Conservation (phyloP, 768 basidiomycete genomes). For the Lactarius sp. region DNA sequence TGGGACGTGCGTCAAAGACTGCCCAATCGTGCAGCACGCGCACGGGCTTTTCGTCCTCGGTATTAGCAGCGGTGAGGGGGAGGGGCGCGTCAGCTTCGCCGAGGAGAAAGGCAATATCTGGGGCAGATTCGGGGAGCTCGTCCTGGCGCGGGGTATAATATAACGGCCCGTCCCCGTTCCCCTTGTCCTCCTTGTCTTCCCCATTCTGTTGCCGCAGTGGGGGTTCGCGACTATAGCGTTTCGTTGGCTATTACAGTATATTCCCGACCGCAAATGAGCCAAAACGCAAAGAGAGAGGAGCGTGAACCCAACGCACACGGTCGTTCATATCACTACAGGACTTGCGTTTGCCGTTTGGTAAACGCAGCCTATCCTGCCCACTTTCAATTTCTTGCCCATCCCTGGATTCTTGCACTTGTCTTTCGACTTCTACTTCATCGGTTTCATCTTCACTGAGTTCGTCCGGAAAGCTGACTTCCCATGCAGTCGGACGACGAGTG, state of each 20-base stretch:
- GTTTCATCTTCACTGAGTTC: constrained; percentile 30
- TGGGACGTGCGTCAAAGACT: constrained; percentile 49
- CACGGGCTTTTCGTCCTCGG: constrained; percentile 42
- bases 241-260: constrained; percentile 9
- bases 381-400: background rate
- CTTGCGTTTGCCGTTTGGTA: constrained; percentile 2
- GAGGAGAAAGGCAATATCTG: constrained; percentile 23
- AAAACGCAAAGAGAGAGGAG: background rate
- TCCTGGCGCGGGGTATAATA: constrained; percentile 15
- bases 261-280: background rate
- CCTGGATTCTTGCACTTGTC: background rate
- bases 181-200: background rate
- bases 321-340: background rate
- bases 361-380: background rate
- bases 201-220: background rate
- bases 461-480: constrained; percentile 49
- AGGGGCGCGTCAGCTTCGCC: constrained; percentile 28
- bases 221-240: constrained; percentile 1
- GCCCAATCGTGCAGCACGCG: constrained; percentile 53
- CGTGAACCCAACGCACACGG: background rate
- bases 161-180: background rate
- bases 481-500: constrained; percentile 41
- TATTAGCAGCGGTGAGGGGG: background rate
- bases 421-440: background rate
- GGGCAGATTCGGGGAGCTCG: constrained; percentile 18